Base-by-base conservation (phyloP, 192 early-diverging fungal species). In the Podila verticillata region DNA sequence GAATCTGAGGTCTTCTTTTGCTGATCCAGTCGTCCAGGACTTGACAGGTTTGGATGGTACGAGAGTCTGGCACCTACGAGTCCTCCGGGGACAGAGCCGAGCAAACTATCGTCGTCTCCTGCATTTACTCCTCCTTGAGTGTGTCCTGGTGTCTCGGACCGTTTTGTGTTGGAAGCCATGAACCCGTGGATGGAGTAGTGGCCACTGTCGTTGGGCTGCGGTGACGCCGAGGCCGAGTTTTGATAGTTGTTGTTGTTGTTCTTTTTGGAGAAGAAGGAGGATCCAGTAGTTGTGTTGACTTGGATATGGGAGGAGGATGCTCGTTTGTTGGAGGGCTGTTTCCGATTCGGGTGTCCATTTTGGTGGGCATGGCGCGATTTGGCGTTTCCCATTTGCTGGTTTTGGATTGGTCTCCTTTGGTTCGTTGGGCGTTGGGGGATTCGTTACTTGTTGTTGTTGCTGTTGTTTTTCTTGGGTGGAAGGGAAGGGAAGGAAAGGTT, bases 171-270 rank as follows among this genome's bases (percentile, higher is more conserved):
- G 20, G 68, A 56, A 0, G 35, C 65, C 51, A 66, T 66, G 56
- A 68, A 72, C 4, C 77, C 70, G 28, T 80, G 77, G 70, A 68
- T 61, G 31, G 77, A 80, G 49, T 80, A 80, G 28, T 80, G 77
- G 5, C 77, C 77, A 48, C 77, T 80, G 44, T 80, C 77, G 48
- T 80, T 80, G 13, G 59, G 61, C 26, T 66, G 32, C 0, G 70
- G 65, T n/a, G 44, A 32, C 29, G 58, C 28, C 29, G 58, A 17
- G 68, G 63, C 32, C 17, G 58, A 60, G 58, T 57, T 59, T 2
- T 63, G 49, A 49, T 59, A 36, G 34, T 30, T 68, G 57, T 30
- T 63, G 60, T 22, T 26, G 32, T 60, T 22, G 19, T 29, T 29
- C n/a, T 49, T 19, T 54, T 65, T 77, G 49, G 51, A 49, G n/a